Conservation (phyloP, 495 filamentous ascomycete genomes). For the Podospora pseudoanserina region DNA sequence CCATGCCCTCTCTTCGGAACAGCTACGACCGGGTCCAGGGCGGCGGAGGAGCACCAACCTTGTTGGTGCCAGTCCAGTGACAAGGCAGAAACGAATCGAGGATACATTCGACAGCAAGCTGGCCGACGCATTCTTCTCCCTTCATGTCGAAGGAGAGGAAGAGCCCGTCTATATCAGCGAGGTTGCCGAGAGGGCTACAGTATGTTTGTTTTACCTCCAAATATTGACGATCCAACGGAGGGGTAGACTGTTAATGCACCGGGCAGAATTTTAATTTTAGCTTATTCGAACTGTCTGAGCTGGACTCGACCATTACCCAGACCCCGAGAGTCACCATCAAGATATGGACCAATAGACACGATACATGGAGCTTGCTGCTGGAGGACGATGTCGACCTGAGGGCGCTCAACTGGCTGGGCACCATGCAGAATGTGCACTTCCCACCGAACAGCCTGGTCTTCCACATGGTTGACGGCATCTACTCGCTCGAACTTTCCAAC, state of each 20-base stretch:
- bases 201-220: conserved; percentile 26
- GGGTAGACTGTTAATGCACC: background rate
- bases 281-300: conserved; percentile 73
- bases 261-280: conserved; percentile 78
- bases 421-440: conserved; percentile 72
- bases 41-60: conserved; percentile 70
- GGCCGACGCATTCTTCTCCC: conserved; percentile 85
- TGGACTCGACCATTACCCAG: conserved; percentile 63
- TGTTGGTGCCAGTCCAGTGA: conserved; percentile 60
- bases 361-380: conserved; percentile 62
- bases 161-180: conserved; percentile 92
- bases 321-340: conserved; percentile 61
- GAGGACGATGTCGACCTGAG: conserved; percentile 68
- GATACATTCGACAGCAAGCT: conserved; percentile 66
- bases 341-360: conserved; percentile 68
- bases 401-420: conserved; percentile 77
- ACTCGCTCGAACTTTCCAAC: conserved; percentile 56
- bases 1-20: conserved; percentile 68
- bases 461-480: conserved; percentile 83
- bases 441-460: conserved; percentile 83
- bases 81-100: conserved; percentile 72
- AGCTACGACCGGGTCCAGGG: conserved; percentile 50
- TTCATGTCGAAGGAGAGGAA: conserved; percentile 63
- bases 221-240: background rate
- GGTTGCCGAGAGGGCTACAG: conserved; percentile 67